These are phyloP conservation scores for Geotrichum aggregatum DNA, from an alignment of 1,139 yeast genomes.

Conservation along the genomic window DNA sequence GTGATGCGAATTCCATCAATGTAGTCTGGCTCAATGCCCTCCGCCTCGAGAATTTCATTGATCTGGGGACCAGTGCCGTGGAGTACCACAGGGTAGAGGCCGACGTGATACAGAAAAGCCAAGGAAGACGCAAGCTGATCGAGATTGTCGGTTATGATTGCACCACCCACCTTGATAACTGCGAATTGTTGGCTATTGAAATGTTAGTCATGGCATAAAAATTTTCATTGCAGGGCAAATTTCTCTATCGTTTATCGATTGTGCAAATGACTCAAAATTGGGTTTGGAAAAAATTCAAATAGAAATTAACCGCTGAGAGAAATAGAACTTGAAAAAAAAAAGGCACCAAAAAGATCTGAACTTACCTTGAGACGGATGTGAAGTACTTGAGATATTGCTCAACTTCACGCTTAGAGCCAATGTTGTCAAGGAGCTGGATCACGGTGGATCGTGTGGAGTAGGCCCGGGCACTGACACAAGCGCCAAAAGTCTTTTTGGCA, in stretches of 20 bases:
- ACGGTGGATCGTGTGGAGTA: conserved; percentile 86
- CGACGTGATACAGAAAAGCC: conserved; percentile 94
- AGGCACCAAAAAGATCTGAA: background rate
- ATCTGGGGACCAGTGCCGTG: conserved; percentile 99
- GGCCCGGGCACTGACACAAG: conserved; percentile 5
- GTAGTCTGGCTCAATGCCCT: conserved; percentile 93
- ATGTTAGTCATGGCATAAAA: background rate
- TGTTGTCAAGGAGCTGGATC: conserved; percentile 86
- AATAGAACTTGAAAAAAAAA: background rate
- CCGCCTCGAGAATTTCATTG: conserved; percentile 85
- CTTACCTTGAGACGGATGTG: conserved; percentile 63
- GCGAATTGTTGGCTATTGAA: conserved; percentile 92
- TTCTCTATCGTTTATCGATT: conserved; percentile 5
- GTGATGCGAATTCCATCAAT: conserved; percentile 96
- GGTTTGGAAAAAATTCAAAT: background rate
- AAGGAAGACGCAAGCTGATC: conserved; percentile 91
- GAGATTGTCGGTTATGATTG: conserved; percentile 90
- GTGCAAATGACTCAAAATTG: conserved; percentile 6
- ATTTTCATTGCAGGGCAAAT: background rate
- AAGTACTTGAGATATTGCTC: conserved; percentile 95
- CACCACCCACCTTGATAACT: conserved; percentile 98
- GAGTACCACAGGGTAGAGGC: conserved; percentile 89
- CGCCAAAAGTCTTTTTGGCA: too few relatives aligned
- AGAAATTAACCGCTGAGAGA: background rate
- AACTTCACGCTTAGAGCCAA: conserved; percentile 95